These are phyloP conservation scores for Poronia punctata DNA, from an alignment of 495 filamentous ascomycete genomes.

Conservation along the genomic window DNA sequence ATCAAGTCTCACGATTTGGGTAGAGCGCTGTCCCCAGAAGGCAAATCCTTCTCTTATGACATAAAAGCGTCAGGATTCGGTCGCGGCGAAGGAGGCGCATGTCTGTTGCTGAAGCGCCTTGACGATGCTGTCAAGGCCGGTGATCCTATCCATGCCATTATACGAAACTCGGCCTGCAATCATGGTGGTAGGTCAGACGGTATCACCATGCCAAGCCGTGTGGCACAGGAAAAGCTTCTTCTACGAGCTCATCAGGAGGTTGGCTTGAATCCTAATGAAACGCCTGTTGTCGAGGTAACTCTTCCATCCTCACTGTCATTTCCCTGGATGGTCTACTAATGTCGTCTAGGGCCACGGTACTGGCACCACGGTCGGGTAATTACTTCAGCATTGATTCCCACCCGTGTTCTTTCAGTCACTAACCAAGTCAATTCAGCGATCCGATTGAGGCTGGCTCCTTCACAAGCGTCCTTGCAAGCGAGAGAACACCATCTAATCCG, in stretches of 20 bases:
- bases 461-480: conserved; percentile 28
- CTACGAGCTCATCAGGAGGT: conserved; percentile 29
- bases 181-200: conserved; percentile 46
- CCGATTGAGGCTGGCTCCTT: conserved; percentile 50
- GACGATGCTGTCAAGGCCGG: conserved; percentile 41
- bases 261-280: conserved; percentile 31
- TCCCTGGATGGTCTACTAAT: conserved; percentile 26
- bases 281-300: conserved; percentile 37
- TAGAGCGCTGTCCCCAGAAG: conserved; percentile 53
- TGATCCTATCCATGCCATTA: conserved; percentile 49
- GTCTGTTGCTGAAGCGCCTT: conserved; percentile 44
- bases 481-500: conserved; percentile 21
- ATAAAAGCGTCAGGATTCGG: conserved; percentile 32
- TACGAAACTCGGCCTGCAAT: conserved; percentile 44
- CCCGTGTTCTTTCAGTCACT: neutral
- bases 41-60: conserved; percentile 29
- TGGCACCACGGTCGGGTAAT: conserved; percentile 28
- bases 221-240: conserved; percentile 45
- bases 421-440: too few species aligned
- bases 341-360: conserved; percentile 8
- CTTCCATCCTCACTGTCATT: conserved; percentile 26
- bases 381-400: neutral
- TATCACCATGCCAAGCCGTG: conserved; percentile 43
- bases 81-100: conserved; percentile 31
- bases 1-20: too few species aligned